Base-by-base conservation (phyloP, 139 green algal genomes). In the Ostreobium quekettii region DNA sequence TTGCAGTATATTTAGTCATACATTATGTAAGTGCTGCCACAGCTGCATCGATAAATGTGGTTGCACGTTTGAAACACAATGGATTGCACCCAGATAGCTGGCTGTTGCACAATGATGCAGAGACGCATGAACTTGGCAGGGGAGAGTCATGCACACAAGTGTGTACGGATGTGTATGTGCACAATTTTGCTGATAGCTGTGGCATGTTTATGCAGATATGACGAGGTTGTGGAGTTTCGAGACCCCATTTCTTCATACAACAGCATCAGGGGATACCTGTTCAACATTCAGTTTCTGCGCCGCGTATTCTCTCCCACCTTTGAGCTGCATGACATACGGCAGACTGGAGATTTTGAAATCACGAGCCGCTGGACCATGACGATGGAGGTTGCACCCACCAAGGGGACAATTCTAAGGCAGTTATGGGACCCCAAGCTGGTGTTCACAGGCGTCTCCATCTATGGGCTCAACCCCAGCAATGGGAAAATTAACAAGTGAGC, bases 231-330 rank as follows among this genome's bases (percentile, higher is more conserved):
- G 5, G 64, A 71, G 4, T 71, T 71, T 47, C 39, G 60, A 66
- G 80, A 86, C 60, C 80, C 80, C 36, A 76, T 86, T 30, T 80
- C 80, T 2, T 75, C 74, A 37, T 86, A 86, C 48, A 69, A 76
- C 39, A 73, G n/a, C 19, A 64, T 83, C 24, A 26, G 37, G 6
- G 80, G 87, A 2, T 95, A 95, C 69, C 68, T 90, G 47, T 87
- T 90, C 78, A 95, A 95, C 74, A 92, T 95, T 53, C 35, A 38
- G 1, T 81, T 93, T 67, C 75, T 95, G 68, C 78, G 74, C 4
- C 62, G 47, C 2, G 69, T 95, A 0, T 95, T 95, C 66, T 30
- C 65, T 26, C 87, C 87, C 33, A 77, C 59, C 24, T 93, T 90
- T 62, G 70, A 62, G 11, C 76, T 95, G 66, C 83, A 86, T 37